Evolutionary conservation across 1,139 yeast species (phyloP), one percentile per base, ranked within the genome.

Genomic region (Chernovozyma sophiae-reginae): DNA sequence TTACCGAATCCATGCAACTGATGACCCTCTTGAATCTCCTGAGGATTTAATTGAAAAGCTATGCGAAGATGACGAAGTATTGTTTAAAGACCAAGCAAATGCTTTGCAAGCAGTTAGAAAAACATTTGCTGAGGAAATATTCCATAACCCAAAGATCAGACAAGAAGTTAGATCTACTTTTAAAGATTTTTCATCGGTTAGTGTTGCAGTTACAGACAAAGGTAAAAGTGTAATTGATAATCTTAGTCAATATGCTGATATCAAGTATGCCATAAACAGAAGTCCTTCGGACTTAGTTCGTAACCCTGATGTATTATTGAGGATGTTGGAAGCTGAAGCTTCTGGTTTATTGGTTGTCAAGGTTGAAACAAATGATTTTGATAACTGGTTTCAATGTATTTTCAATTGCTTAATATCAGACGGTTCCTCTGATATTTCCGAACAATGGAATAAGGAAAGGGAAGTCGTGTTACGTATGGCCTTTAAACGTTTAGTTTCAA

Each of bases 311-410:
- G 66, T 84, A 22, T 85, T 85, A 46, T 68, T 94, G 51, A 77
- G 95, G 52, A 92, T 92, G 96, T 65, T 90, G 36, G 90, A 85
- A 53, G 98, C 98, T 2, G 98, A 92, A 56, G 60, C 63, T 58
- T 50, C 77, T 63, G 75, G 95, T 63, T 57, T 73, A 35, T 63
- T 72, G 12, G 71, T 70, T 22, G 58, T 76, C 29, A 65, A 69
- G 38, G 72, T 77, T 32, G 71, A 69, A 39, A 66, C 72, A 14
- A 61, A 61, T 41, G 73, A 68, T 43, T 66, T 53, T 42, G 60
- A 61, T 23, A 61, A 53, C 43, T 70, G 76, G 75, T 69, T 65
- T 48, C 68, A 66, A 37, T 60, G 68, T 41, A 67, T 70, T 30
- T 74, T 79, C 43, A 74, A 74, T 41, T 78, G 81, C 47, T 67